These are phyloP conservation scores for Penicillium nucicola DNA, from an alignment of 495 filamentous ascomycete species.

Conservation along the genomic window DNA sequence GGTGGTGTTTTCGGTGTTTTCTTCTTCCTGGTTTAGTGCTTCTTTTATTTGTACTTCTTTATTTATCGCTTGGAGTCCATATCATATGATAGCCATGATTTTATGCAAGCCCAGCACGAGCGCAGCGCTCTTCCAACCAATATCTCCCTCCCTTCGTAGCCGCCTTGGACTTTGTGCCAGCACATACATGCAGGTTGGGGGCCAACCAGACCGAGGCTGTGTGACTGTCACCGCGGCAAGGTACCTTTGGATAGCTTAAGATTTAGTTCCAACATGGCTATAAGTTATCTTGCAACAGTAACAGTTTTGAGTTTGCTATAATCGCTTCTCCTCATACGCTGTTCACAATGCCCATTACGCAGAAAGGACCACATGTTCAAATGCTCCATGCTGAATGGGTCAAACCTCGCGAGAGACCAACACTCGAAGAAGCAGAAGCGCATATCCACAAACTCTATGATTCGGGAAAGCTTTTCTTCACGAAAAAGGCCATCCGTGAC, in stretches of 20 bases:
- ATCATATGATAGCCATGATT: slow-evolving; percentile 5
- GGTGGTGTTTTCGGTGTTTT: background rate
- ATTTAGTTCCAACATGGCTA: no score
- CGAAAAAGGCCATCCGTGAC: background rate
- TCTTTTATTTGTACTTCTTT: background rate
- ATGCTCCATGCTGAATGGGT: background rate
- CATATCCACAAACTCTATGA: background rate
- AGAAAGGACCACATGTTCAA: no score
- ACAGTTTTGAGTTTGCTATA: no score
- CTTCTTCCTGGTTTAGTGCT: background rate
- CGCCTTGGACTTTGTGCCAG: no score
- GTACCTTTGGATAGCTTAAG: no score
- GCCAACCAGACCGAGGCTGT: no score
- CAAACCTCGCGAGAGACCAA: background rate
- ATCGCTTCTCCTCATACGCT: no score
- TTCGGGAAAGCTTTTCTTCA: background rate
- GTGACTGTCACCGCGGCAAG: no score
- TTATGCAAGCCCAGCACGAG: background rate
- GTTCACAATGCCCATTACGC: no score
- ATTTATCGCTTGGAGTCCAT: background rate
- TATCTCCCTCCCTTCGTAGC: no score
- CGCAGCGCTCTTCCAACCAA: background rate
- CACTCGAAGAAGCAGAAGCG: background rate
- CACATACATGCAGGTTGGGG: no score
- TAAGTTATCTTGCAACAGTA: no score